Conservation (phyloP, 2,329 filamentous ascomycete genomes). For the Ascochyta clinopodiicola region DNA sequence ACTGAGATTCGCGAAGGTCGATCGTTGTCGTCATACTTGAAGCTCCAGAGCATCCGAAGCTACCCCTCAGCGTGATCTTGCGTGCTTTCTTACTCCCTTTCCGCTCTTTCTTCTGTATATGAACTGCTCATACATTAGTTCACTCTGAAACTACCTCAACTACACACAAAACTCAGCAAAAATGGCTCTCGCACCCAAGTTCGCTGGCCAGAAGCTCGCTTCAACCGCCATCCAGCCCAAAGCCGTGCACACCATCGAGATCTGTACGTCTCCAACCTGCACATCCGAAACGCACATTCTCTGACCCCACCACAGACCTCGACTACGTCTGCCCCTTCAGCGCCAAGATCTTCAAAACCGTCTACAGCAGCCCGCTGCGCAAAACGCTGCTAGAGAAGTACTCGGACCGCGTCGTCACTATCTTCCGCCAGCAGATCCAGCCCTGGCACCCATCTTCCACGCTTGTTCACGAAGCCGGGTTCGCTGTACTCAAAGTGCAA, state of each 20-base stretch:
- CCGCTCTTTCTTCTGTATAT: background rate
- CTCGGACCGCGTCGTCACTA: constrained; percentile 68
- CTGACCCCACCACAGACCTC: constrained; percentile 61
- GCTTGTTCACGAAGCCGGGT: constrained; percentile 77
- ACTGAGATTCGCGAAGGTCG: background rate
- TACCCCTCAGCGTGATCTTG: constrained; percentile 23
- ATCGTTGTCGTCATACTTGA: constrained; percentile 27
- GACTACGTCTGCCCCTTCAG: constrained; percentile 90
- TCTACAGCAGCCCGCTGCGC: constrained; percentile 68
- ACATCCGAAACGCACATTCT: background rate
- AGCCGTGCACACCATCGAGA: constrained; percentile 59
- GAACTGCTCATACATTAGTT: background rate
- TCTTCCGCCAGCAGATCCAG: constrained; percentile 92
- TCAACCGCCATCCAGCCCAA: constrained; percentile 49
- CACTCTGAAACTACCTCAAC: too few relatives aligned
- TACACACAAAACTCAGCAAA: background rate
- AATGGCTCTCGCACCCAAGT: constrained; percentile 81
- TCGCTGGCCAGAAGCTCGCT: constrained; percentile 75
- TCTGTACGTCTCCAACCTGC: constrained; percentile 51
- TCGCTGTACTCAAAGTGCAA: constrained; percentile 76
- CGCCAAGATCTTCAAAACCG: constrained; percentile 76
- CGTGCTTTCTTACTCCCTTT: constrained; percentile 23
- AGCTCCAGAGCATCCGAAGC: constrained; percentile 7
- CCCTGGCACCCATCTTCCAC: constrained; percentile 88
- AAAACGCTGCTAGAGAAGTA: constrained; percentile 71